Base-by-base conservation (phyloP, 1,284 basidiomycete species). In the Sanghuangporus sanghuang region DNA sequence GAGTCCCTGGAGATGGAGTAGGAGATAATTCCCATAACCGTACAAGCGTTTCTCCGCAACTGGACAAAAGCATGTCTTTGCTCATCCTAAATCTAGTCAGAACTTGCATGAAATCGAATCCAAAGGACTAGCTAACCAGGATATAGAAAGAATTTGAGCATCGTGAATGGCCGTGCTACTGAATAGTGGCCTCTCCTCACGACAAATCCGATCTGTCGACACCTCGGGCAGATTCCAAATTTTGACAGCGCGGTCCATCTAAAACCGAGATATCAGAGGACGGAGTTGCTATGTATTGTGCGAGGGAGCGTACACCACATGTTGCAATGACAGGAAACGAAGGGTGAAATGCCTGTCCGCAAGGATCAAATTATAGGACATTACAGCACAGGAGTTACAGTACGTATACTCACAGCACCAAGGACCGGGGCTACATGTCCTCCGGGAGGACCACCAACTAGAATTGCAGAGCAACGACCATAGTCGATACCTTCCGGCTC, bases 111-210 rank as follows among this genome's bases (percentile, higher is more conserved):
- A 49, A n/a, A 12, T 18, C 1, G 23, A 63, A 23, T 23, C 50
- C 39, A 9, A 55, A 35, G 23, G 21, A 9, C 56, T 14, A 53
- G 60, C 73, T 27, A 66, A 86, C 89, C 89, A 92, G 42, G 77
- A 72, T 1, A 91, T 75, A 2, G 86, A 87, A 18, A 85, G 70
- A 1, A 89, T 81, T 12, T 84, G 78, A n/a, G 86, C 82, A 67
- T 81, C 83, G 67, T 90, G 89, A 11, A 92, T 78, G 32, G 77
- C 74, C 23, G 82, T 77, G 54, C 81, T 87, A 67, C 84, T 87
- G 69, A 90, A 91, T 1, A 92, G 70, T 0, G 89, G 89, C 66
- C 90, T 91, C 66, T 91, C 89, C 71, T 87, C 86, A 48, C 86
- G 78, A 35, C 76, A 74, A 18, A 89, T 74, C 7, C 71, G 73